Evolutionary conservation across 139 green algal genomes (phyloP), one percentile per base, ranked within the genome.

Genomic region (Micractinium conductrix): DNA sequence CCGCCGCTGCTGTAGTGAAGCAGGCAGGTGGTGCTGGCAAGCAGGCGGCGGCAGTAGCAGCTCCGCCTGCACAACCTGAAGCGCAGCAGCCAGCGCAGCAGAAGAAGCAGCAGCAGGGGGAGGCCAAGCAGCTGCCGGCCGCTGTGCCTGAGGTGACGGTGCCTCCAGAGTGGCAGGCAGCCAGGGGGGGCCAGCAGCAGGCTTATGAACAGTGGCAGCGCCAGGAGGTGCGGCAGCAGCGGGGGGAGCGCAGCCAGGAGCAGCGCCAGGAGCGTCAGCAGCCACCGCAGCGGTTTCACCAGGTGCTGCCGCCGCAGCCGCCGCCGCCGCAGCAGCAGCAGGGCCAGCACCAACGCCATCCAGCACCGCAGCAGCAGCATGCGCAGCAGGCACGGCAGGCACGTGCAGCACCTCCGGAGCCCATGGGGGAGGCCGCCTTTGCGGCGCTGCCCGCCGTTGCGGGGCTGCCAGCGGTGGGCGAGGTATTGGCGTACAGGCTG

Each of bases 401-500:
- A 38, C 33, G 53, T 72, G 65, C 65, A 1, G 17, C 22, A 1
- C 68, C 45, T 19, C 72, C 53, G 5, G 30, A 42, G 53, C 26
- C 76, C 10, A 43, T 82, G 55, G 2, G 33, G 14, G 72, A 81
- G 40, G 48, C 55, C 10, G 73, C 81, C 8, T 79, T 87, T 78
- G 74, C 28, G 43, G 24, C 9, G 63, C 73, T 90, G 63, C 53
- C 43, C 35, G 26, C 17, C 17, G 30, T 87, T 53, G 2, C 78
- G 14, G 76, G 78, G 8, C 7, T 72, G 30, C 78, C 78, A 1
- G 14, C 9, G 17, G 43, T 80, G 44, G 87, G 82, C 4, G 74
- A 73, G 24, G 45, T 90, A 35, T 38, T 90, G 40, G 87, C 78
- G 1, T 90, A 90, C 50, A 72, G 80, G 42, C 78, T 90, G 63